phyloP scores from a whole-genome alignment of 495 filamentous ascomycete species.

The Lophiostoma macrostomum region DNA sequence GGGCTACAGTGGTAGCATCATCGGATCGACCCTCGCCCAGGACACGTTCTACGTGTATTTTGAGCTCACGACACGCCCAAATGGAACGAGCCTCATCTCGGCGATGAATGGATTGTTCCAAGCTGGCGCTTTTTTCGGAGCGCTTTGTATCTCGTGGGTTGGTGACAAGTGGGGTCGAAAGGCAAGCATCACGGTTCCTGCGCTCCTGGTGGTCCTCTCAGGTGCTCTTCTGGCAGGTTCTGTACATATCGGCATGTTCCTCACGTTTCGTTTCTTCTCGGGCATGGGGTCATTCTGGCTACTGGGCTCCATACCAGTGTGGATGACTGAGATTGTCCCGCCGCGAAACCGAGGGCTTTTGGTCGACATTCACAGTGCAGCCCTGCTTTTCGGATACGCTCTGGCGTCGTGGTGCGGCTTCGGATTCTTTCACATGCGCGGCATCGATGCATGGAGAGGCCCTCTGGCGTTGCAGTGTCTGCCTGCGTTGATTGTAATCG shows the following conservation, averaged over 20 bases:
- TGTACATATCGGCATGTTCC: slow-evolving; percentile 27
- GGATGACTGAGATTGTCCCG: slow-evolving; percentile 33
- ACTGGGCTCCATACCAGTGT: slow-evolving; percentile 22
- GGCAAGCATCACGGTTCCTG: slow-evolving; percentile 23
- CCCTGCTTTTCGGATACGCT: slow-evolving; percentile 26
- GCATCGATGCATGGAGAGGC: slow-evolving; percentile 18
- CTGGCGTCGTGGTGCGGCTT: slow-evolving; percentile 29
- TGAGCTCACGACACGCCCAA: slow-evolving; percentile 27
- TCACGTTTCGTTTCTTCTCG: slow-evolving; percentile 30
- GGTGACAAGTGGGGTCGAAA: slow-evolving; percentile 33
- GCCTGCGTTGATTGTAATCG: slow-evolving; percentile 11
- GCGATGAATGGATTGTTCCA: slow-evolving; percentile 38
- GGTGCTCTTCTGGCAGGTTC: slow-evolving; percentile 33
- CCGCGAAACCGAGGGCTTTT: slow-evolving; percentile 25
- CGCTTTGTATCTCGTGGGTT: slow-evolving; percentile 16
- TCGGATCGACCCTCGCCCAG: background rate
- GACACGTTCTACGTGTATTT: slow-evolving; percentile 38
- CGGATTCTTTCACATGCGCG: slow-evolving; percentile 30
- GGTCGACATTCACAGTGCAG: slow-evolving; percentile 27
- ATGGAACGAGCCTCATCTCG: slow-evolving; percentile 31
- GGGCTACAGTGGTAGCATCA: background rate
- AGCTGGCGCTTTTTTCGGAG: slow-evolving; percentile 31
- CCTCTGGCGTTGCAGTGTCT: slow-evolving; percentile 28
- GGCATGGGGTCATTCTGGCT: slow-evolving; percentile 24
- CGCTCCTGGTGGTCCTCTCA: slow-evolving; percentile 28